Percentiles rank a stretch among this genome's conserved stretches.
Evolutionary conservation across 495 filamentous ascomycete species (phyloP).

Genomic region (Jackrogersella minutella): DNA sequence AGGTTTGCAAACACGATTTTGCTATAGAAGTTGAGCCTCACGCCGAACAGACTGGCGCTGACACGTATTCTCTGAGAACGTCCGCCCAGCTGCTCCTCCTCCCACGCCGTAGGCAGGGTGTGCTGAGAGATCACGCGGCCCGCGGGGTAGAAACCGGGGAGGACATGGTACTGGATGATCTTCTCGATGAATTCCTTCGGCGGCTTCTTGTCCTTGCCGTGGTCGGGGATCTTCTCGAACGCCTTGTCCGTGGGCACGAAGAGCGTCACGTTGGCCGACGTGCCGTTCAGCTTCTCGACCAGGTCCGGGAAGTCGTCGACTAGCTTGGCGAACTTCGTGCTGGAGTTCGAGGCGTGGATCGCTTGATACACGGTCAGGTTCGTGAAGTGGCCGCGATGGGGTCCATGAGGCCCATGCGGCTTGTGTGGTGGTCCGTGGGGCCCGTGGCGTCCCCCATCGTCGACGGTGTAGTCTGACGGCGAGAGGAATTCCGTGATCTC

Average conservation of each 20-base stretch:
- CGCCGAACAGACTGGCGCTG: constrained; percentile 61
- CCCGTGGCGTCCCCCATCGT: too few relatives aligned
- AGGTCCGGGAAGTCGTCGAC: constrained; percentile 75
- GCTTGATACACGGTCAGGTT: constrained; percentile 80
- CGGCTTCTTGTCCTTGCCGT: constrained; percentile 55
- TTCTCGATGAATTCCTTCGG: constrained; percentile 70
- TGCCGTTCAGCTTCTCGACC: constrained; percentile 73
- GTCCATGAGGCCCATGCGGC: not conserved
- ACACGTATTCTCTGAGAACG: constrained; percentile 73
- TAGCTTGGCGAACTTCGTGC: constrained; percentile 74
- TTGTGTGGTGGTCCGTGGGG: too few relatives aligned
- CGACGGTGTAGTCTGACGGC: constrained; percentile 35
- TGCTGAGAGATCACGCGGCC: constrained; percentile 64
- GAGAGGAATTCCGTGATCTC: constrained; percentile 33
- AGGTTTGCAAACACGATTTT: constrained; percentile 71
- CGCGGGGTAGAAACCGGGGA: constrained; percentile 67
- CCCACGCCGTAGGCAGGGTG: constrained; percentile 75
- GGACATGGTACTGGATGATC: constrained; percentile 75
- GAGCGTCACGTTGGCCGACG: constrained; percentile 73
- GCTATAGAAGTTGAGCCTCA: constrained; percentile 77
- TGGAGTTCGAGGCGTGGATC: constrained; percentile 76
- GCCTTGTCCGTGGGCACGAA: constrained; percentile 82
- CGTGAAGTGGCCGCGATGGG: constrained; percentile 44
- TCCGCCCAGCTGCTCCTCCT: constrained; percentile 62
- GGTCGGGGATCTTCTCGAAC: constrained; percentile 71